Evolutionary conservation across 192 early-diverging fungal species (phyloP).

Genomic region (Coemansia furcata): DNA sequence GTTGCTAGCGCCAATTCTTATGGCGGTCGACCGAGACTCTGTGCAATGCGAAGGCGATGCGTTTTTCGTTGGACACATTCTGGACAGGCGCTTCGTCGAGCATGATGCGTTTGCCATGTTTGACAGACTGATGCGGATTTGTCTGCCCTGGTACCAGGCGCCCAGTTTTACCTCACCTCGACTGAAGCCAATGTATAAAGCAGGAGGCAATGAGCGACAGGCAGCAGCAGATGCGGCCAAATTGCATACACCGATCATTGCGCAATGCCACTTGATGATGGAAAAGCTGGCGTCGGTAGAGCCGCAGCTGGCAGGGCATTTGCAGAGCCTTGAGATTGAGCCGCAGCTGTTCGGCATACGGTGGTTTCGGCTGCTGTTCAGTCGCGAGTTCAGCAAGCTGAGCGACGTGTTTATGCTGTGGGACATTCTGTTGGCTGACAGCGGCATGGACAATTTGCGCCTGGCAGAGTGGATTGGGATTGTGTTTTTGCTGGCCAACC

Average conservation of each 20-base stretch:
- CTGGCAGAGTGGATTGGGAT: conserved; percentile 83
- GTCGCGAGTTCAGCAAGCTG: conserved; percentile 75
- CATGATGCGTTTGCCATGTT: conserved; percentile 87
- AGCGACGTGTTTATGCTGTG: conserved; percentile 72
- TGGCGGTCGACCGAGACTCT: conserved; percentile 73
- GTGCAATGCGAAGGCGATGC: conserved; percentile 20
- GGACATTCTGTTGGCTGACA: conserved; percentile 90
- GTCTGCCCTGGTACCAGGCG: conserved; percentile 85
- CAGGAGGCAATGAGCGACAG: background rate
- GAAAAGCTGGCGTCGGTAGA: conserved; percentile 72
- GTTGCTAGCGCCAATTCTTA: conserved; percentile 77
- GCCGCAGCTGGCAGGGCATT: conserved; percentile 64
- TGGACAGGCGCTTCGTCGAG: conserved; percentile 75
- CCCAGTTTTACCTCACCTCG: conserved; percentile 50
- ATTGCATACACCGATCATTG: conserved; percentile 63
- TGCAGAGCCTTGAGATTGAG: conserved; percentile 76
- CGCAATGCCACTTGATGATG: conserved; percentile 70
- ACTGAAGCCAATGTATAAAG: background rate
- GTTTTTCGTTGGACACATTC: conserved; percentile 38
- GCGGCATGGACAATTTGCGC: conserved; percentile 58
- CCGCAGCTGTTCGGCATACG: conserved; percentile 94
- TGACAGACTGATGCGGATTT: conserved; percentile 73
- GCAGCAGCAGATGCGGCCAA: background rate
- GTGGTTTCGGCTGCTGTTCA: conserved; percentile 91
- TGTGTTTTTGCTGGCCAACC: conserved; percentile 68